A percentile compares a stretch with the other conserved stretches of the same genome.
These are phyloP conservation scores for Dactylonectria macrodidyma DNA, from an alignment of 2,329 filamentous ascomycete genomes.

Conservation along the genomic window DNA sequence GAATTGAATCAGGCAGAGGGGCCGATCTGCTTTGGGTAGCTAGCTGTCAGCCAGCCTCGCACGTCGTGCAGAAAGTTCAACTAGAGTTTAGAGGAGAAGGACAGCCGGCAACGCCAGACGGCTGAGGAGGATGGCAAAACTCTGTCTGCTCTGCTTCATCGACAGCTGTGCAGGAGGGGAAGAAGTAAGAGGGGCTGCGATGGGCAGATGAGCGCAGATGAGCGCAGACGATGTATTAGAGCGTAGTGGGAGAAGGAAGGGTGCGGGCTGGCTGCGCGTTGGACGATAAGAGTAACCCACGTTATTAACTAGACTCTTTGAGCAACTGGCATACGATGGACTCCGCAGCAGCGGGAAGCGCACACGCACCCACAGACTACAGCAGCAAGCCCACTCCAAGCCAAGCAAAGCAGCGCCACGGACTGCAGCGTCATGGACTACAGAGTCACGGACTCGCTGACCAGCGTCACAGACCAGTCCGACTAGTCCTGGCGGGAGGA, in stretches of 20 bases:
- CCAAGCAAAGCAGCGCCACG: background rate
- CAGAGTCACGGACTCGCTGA: too few species aligned
- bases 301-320: constrained; percentile 36
- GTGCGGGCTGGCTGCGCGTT: constrained; percentile 12
- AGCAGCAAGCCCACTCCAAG: background rate
- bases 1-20: constrained; percentile 32
- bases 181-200: constrained; percentile 12
- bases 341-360: constrained; percentile 43
- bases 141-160: constrained; percentile 28
- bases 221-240: constrained; percentile 16
- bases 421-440: background rate
- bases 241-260: background rate
- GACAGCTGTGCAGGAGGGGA: background rate
- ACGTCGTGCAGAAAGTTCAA: constrained; percentile 37
- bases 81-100: constrained; percentile 35
- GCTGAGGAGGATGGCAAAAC: constrained; percentile 34
- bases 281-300: constrained; percentile 34
- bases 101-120: constrained; percentile 32
- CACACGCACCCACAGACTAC: constrained; percentile 15
- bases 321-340: constrained; percentile 30
- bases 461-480: background rate
- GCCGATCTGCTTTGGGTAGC: constrained; percentile 35
- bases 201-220: constrained; percentile 16
- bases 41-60: constrained; percentile 41
- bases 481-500: background rate